Percentiles rank a stretch among this genome's conserved stretches.
Conservation (phyloP, 1,139 yeast species). For the Ashbya aceris region DNA sequence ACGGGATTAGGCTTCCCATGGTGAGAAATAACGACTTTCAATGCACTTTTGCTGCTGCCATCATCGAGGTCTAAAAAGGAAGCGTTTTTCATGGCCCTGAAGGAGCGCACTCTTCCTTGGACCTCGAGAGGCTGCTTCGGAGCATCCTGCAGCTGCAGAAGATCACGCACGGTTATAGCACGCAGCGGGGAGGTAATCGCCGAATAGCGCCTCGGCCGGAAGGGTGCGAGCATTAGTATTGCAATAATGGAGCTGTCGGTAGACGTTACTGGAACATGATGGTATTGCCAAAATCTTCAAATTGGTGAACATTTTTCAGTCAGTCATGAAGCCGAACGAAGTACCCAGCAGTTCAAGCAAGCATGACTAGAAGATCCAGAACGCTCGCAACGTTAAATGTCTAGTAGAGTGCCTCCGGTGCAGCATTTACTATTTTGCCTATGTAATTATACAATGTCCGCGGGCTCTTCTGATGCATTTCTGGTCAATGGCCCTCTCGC, state of each 20-base stretch:
- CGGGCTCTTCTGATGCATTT: constrained; percentile 1
- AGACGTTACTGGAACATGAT: no score
- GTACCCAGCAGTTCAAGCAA: no score
- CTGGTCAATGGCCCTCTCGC: constrained; percentile 4
- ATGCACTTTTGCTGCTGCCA: constrained; percentile 50
- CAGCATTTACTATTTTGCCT: neutral
- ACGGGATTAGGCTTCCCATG: constrained; percentile 14
- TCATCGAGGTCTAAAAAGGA: constrained; percentile 75
- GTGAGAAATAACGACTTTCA: constrained; percentile 49
- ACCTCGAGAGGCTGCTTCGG: constrained; percentile 8
- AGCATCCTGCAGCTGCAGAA: constrained; percentile 2
- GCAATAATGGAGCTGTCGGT: no score
- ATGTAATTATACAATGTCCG: neutral
- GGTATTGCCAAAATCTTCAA: no score
- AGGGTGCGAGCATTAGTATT: no score
- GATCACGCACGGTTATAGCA: neutral
- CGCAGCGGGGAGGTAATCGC: neutral
- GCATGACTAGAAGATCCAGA: no score
- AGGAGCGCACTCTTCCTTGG: constrained; percentile 67
- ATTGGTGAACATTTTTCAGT: no score
- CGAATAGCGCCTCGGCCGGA: neutral
- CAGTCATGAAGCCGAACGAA: no score
- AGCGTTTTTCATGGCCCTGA: constrained; percentile 62
- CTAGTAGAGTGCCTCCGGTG: no score
- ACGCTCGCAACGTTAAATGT: no score